Evolutionary conservation across 2,329 filamentous ascomycete species (phyloP).

Genomic region (Epichloe hybrida): DNA sequence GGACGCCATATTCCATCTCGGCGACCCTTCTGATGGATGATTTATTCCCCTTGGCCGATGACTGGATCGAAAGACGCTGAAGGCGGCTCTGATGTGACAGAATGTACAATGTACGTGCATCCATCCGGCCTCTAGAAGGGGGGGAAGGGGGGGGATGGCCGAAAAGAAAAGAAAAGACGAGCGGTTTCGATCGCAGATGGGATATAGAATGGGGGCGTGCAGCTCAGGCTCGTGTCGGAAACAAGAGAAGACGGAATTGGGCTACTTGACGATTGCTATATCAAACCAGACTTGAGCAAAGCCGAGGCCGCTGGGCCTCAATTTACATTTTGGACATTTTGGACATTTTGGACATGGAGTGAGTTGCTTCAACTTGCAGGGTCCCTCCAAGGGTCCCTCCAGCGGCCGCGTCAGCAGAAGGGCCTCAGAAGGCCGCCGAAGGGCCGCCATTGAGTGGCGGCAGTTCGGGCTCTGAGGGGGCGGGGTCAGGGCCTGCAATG

Average conservation of each 20-base stretch:
- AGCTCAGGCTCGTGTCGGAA: neutral
- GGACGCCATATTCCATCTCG: conserved; percentile 49
- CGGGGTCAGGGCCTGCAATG: no score
- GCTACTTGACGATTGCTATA: neutral
- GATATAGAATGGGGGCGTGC: no score
- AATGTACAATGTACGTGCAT: neutral
- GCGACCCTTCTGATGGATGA: conserved; percentile 21
- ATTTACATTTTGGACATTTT: no score
- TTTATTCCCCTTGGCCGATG: neutral
- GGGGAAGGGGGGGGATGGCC: no score
- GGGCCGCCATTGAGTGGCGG: no score
- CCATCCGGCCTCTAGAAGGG: neutral
- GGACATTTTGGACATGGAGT: no score
- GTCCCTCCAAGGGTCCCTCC: neutral
- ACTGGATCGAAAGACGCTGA: neutral
- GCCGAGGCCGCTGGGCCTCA: neutral
- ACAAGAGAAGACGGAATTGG: neutral
- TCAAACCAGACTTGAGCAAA: neutral
- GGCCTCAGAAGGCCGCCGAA: no score
- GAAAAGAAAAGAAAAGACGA: neutral
- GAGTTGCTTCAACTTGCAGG: no score
- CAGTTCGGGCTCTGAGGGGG: no score
- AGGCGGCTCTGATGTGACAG: neutral
- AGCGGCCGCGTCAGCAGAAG: no score
- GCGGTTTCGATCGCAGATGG: neutral